Evolutionary conservation across 768 basidiomycete genomes (phyloP).

Genomic region (Panus rudis): DNA sequence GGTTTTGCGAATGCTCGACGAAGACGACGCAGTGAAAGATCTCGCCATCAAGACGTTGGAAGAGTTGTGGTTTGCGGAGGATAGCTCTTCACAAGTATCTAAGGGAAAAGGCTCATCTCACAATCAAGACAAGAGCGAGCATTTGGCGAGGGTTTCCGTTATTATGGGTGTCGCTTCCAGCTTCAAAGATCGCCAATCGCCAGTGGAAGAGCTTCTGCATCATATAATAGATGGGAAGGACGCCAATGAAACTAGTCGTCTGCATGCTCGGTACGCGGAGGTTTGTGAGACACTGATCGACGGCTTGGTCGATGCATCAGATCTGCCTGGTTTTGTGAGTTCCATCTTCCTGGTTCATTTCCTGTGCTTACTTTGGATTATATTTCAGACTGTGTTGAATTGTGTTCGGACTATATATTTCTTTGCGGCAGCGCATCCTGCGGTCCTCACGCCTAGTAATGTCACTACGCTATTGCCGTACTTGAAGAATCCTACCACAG

Average conservation of each 20-base stretch:
- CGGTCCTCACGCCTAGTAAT: conserved; percentile 74
- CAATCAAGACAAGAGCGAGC: conserved; percentile 43
- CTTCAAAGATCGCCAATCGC: conserved; percentile 78
- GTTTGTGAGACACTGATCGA: conserved; percentile 85
- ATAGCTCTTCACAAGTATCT: conserved; percentile 16
- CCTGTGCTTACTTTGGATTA: background rate
- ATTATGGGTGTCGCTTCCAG: conserved; percentile 82
- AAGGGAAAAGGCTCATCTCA: conserved; percentile 5
- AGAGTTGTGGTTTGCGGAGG: conserved; percentile 77
- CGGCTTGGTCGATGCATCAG: conserved; percentile 80
- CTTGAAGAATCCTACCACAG: conserved; percentile 74
- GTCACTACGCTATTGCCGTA: conserved; percentile 88
- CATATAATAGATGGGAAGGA: conserved; percentile 74
- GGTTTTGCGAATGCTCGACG: conserved; percentile 80
- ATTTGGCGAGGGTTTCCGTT: conserved; percentile 63
- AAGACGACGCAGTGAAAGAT: conserved; percentile 94
- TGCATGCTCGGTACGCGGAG: conserved; percentile 68
- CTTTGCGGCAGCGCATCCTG: conserved; percentile 76
- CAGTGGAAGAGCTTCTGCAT: conserved; percentile 78
- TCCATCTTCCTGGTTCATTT: background rate
- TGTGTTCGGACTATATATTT: conserved; percentile 83
- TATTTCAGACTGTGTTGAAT: conserved; percentile 64
- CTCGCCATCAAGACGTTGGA: conserved; percentile 85
- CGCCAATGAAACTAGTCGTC: conserved; percentile 39
- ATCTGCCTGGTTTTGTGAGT: conserved; percentile 70